Evolutionary conservation across 257 asterid species (phyloP), one percentile per base, ranked within the genome.

Genomic region (Primulina eburnea): DNA sequence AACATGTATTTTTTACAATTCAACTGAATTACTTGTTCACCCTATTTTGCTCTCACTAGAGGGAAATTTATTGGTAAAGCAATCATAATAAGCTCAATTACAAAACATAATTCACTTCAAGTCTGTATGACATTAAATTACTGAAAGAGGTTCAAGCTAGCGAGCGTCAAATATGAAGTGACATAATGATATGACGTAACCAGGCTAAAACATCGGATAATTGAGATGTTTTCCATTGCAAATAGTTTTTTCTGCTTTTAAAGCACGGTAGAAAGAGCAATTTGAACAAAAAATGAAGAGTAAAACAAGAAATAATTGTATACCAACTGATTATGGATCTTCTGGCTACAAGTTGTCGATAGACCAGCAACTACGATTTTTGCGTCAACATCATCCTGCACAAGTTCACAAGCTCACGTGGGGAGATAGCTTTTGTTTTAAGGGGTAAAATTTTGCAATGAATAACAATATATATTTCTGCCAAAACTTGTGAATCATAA

Each of bases 271-370:
- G 24, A 47, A 50, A 53, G n/a, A 20, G 52, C n/a, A 66, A 64
- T 63, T 50, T 38, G 34, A 43, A 43, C n/a, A 43, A 0, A 43
- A 43, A 43, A 43, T 11, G 17, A 11, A 43, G n/a, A 11, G 30
- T 38, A 64, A 64, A 38, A 58, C 35, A 68, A 58, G 66, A 74
- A 73, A 50, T 50, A 40, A 57, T 65, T 58, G 9, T 40, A 62
- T 89, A 91, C 99, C 97, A 94, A 77, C 81, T 94, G 99, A 72
- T 94, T 94, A 79, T 94, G 99, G 84, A 94, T 90, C 89, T 94
- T 94, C 95, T 94, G 99, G 82, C 99, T 94, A 71, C 99, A 94
- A 32, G 99, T 88, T 78, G 89, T 88, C 69, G 99, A 94, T 75
- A 85, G 81, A 77, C 97, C 99, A 65, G 99, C 95, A 33, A 94